These are phyloP conservation scores for Dipodascopsis tothii DNA, from an alignment of 805 yeast genomes.

Conservation along the genomic window DNA sequence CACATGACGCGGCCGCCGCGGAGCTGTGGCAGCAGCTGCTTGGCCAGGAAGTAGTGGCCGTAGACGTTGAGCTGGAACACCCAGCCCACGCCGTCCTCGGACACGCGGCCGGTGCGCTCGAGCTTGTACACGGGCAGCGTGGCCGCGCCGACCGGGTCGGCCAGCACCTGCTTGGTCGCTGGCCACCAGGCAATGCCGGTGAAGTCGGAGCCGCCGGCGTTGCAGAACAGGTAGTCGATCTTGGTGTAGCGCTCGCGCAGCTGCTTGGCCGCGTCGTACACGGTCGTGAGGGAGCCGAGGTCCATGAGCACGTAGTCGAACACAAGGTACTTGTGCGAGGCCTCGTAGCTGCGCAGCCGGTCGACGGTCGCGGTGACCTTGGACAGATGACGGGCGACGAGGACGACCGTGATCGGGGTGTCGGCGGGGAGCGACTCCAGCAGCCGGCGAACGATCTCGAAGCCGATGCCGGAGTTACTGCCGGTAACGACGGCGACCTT, in stretches of 20 bases:
- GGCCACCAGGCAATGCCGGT: constrained; percentile 79
- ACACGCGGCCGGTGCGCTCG: constrained; percentile 68
- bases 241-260: constrained; percentile 53
- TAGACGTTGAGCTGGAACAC: constrained; percentile 95
- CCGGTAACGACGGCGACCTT: constrained; percentile 38
- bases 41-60: constrained; percentile 83
- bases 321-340: constrained; percentile 42
- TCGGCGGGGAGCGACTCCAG: constrained; percentile 51
- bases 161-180: constrained; percentile 60
- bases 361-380: constrained; percentile 70
- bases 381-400: constrained; percentile 83
- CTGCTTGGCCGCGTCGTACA: constrained; percentile 66
- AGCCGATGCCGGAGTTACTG: constrained; percentile 62
- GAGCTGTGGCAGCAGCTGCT: constrained; percentile 53
- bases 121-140: constrained; percentile 81
- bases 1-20: constrained; percentile 66
- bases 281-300: constrained; percentile 80
- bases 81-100: constrained; percentile 73
- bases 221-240: constrained; percentile 72
- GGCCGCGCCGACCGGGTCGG: constrained; percentile 70
- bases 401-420: constrained; percentile 63
- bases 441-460: constrained; percentile 74
- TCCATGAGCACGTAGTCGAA: constrained; percentile 88
- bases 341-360: constrained; percentile 38
- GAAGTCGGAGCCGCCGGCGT: constrained; percentile 85